phyloP scores from a whole-genome alignment of 805 yeast genomes.

The Candida awuae region DNA sequence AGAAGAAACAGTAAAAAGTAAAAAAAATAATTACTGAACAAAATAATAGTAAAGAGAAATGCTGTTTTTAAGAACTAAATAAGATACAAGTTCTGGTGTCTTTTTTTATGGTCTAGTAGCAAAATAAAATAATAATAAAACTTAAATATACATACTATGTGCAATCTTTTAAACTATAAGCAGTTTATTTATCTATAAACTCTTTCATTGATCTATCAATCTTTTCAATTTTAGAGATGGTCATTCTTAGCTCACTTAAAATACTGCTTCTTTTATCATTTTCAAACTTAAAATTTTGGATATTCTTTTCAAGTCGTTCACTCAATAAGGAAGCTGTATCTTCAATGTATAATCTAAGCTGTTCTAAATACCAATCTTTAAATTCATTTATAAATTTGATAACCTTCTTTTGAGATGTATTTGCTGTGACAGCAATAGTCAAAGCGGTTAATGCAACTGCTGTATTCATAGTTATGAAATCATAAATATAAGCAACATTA shows the following conservation, averaged over 20 bases:
- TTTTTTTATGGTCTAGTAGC: too few relatives aligned
- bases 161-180: too few relatives aligned
- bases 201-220: too few relatives aligned
- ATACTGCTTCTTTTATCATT: conserved; percentile 10
- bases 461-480: conserved; percentile 22
- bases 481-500: conserved; percentile 22
- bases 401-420: conserved; percentile 21
- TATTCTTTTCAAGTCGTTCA: conserved; percentile 13
- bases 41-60: too few relatives aligned
- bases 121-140: too few relatives aligned
- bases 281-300: conserved; percentile 12
- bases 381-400: conserved; percentile 15
- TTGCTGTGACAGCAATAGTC: conserved; percentile 23
- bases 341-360: conserved; percentile 22
- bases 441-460: conserved; percentile 23
- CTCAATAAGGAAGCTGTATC: conserved; percentile 16
- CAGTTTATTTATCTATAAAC: too few relatives aligned
- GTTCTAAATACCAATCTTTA: conserved; percentile 22
- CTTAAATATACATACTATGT: too few relatives aligned
- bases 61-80: too few relatives aligned
- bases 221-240: too few relatives aligned
- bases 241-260: conserved; percentile 12
- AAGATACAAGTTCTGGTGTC: too few relatives aligned
- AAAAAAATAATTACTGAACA: too few relatives aligned
- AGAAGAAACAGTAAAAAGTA: too few relatives aligned